Evolutionary conservation across 2,329 filamentous ascomycete species (phyloP), one percentile per base, ranked within the genome.

Genomic region (Aquanectria penicillioides): DNA sequence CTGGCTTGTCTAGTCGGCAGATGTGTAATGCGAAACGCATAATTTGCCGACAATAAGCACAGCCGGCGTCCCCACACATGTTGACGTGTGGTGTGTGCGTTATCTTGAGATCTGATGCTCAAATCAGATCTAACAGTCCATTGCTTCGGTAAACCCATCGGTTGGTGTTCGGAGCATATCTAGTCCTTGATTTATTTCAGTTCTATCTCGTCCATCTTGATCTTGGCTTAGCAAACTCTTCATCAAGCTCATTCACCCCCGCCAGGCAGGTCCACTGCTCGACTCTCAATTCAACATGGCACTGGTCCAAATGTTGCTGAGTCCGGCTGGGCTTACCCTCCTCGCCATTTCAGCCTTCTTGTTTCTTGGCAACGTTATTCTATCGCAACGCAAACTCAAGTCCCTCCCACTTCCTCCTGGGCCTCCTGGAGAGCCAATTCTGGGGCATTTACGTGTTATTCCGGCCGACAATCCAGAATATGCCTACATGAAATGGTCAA

Each of bases 391-490:
- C 15, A 46, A 20, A 46, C 6, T 12, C 7, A 46, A 12, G 8
- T n/a, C 13, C 11, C 54, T 65, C 6, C 69, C 68, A 5, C 60
- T 75, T 7, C 74, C 75, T 6, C 74, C 74, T 1, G 73, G 73
- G 0, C 74, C 75, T 6, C 69, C 73, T 2, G 70, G 66, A 1
- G 74, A 77, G 26, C 76, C 76, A 2, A 67, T 83, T 12, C 68
- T 80, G 6, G 81, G 82, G 4, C 80, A 80, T 47, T 63, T 74
- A 6, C 76, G 78, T 4, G 73, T 84, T 51, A 73, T 80, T 10
- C 81, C 74, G 0, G 64, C 67, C 3, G 63, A 72, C 47, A 71
- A 69, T 38, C 71, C 74, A 4, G 72, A 74, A 26, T 68, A 70
- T 40, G 64, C 66, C 5, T 75, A 73, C 51, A 70, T 71, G 57